phyloP scores from a whole-genome alignment of 768 basidiomycete species.

The Tricholoma bakamatsutake region DNA sequence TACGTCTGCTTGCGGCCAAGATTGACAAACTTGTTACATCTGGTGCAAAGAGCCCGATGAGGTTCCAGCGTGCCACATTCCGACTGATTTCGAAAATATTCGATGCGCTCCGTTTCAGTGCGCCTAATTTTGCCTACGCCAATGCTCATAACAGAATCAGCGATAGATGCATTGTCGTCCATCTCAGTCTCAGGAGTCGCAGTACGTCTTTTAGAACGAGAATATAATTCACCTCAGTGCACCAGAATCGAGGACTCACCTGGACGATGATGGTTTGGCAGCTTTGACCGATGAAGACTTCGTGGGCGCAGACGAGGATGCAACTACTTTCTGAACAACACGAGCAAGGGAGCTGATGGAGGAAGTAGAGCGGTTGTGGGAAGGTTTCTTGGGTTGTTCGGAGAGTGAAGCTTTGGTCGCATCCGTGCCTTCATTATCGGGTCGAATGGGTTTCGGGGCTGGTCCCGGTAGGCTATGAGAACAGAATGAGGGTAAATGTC shows the following conservation, averaged over 20 bases:
- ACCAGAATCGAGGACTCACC: constrained; percentile 14
- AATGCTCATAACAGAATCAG: constrained; percentile 43
- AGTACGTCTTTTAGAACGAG: constrained; percentile 15
- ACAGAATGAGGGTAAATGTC: not conserved
- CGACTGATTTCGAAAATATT: constrained; percentile 59
- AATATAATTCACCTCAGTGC: not conserved
- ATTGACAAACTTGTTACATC: constrained; percentile 51
- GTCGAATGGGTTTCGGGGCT: constrained; percentile 21
- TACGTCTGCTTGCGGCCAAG: constrained; percentile 54
- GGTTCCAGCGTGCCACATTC: constrained; percentile 52
- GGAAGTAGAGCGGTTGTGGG: constrained; percentile 19
- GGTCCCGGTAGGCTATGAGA: constrained; percentile 22
- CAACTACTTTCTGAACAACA: constrained; percentile 12
- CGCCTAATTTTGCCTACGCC: constrained; percentile 36
- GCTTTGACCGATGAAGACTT: constrained; percentile 14
- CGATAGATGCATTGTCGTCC: constrained; percentile 47
- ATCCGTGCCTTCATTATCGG: constrained; percentile 10
- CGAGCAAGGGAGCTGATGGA: constrained; percentile 29
- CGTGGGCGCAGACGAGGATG: constrained; percentile 9
- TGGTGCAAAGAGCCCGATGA: constrained; percentile 50
- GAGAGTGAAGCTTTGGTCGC: constrained; percentile 10
- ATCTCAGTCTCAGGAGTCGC: constrained; percentile 32
- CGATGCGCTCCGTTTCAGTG: constrained; percentile 55
- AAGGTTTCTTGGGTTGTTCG: constrained; percentile 18
- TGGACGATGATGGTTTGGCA: constrained; percentile 20